Base-by-base conservation (phyloP, 1,139 yeast species). In the Debaryomyces udenii region DNA sequence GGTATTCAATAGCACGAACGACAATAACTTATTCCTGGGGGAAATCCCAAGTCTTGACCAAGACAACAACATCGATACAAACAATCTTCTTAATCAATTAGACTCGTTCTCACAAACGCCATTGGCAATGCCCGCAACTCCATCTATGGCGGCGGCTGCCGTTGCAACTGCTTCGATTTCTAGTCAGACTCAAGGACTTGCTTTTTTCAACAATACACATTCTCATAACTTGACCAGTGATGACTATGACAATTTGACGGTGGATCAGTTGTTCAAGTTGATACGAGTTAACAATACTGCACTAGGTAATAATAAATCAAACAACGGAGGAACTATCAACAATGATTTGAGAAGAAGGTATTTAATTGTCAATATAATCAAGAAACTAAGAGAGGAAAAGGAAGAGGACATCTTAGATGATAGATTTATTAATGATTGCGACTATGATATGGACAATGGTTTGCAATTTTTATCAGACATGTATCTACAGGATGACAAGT, bases 361-460 rank as follows among this genome's bases (percentile, higher is more conserved):
- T 43, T 56, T 71, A 40, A 66, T 68, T 26, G 59, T 68, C 16
- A 62, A 62, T 39, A 63, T 71, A 16, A 46, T 73, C 31, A 67
- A 66, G 43, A 72, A 70, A 46, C 56, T 73, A 38, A 58, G 64
- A 26, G 69, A 68, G 36, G 71, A 68, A 37, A 70, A 69, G 43
- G 73, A 67, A 31, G 46, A 50, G 23, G 76, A 71, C 35, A 46
- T 62, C 22, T 55, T 65, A 26, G 75, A 70, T 46, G 65, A 63
- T 37, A 57, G 64, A 29, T 60, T 60, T 48, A 45, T 54, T 14
- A 57, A 59, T 42, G 70, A 65, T 37, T 48, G 54, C 31, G 76
- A 71, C 36, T 66, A 60, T 46, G 75, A 69, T 27, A 71, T 73
- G 78, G 78, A 73, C 54, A 68, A 63, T 43, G 64, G 63, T 45